Evolutionary conservation across 768 basidiomycete genomes (phyloP).

Genomic region (Russula griseocarnosa): DNA sequence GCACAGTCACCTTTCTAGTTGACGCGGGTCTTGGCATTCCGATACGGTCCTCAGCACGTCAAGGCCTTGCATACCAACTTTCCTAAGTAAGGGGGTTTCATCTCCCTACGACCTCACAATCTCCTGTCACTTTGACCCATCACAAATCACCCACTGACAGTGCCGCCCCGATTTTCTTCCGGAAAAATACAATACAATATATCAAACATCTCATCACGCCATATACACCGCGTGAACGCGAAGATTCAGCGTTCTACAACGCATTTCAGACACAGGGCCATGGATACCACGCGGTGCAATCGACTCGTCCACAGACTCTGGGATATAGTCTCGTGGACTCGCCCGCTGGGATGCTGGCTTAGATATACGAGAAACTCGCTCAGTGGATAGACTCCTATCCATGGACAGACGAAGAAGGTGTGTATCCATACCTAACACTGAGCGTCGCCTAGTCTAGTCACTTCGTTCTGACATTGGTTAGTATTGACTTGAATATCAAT

Average conservation of each 20-base stretch:
- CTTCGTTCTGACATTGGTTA: conserved; percentile 17
- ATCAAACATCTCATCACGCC: conserved; percentile 34
- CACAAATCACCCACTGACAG: too few species aligned
- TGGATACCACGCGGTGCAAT: conserved; percentile 37
- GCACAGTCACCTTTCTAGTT: conserved; percentile 27
- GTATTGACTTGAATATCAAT: conserved; percentile 39
- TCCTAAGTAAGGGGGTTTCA: conserved; percentile 29
- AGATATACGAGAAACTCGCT: conserved; percentile 39
- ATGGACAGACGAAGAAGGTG: conserved; percentile 57
- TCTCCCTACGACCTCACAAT: background rate
- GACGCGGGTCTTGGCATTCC: conserved; percentile 30
- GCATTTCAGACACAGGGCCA: conserved; percentile 31
- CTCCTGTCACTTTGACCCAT: too few species aligned
- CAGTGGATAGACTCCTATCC: conserved; percentile 45
- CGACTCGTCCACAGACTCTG: conserved; percentile 36
- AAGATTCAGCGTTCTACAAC: conserved; percentile 27
- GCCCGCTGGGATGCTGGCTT: conserved; percentile 45
- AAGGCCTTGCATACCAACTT: conserved; percentile 38
- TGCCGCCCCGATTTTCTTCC: too few species aligned
- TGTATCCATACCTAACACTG: background rate
- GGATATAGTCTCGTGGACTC: conserved; percentile 56
- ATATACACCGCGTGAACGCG: conserved; percentile 33
- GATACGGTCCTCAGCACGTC: conserved; percentile 33
- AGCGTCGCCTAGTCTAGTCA: background rate
- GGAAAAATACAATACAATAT: too few species aligned